Evolutionary conservation across 768 basidiomycete genomes (phyloP), one percentile per base, ranked within the genome.

Genomic region (Pleurotus platypus): DNA sequence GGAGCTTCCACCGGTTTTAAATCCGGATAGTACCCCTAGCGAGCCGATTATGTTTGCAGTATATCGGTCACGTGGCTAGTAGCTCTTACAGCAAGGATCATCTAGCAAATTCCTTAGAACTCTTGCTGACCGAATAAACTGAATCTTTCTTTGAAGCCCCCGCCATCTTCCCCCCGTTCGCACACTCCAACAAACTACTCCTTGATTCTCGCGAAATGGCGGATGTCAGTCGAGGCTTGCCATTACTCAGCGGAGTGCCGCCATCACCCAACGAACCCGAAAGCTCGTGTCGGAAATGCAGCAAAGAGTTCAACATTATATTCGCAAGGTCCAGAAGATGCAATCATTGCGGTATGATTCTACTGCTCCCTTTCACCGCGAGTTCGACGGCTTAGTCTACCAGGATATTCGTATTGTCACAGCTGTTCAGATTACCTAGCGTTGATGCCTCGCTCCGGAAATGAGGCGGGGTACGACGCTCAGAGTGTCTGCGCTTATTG

Each of bases 351-450:
- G 88, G 89, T 88, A 65, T 62, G 83, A 65, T 13, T 6, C 59
- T 22, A 35, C 51, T 42, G 30, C 38, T 35, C 30, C 7, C 30
- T 35, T 35, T 35, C 30, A 9, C 9, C 7, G 30, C 30, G 30
- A 35, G 30, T 35, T 35, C 30, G 30, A 35, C 30, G 30, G 30
- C 30, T 35, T 35, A 35, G 30, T 35, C 30, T 11, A 60, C 16
- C 63, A 92, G 90, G 90, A 30, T 88, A 83, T 67, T 69, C 74
- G 4, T 92, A 89, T 65, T 92, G 90, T 65, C 77, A 82, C 38
- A 82, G 78, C 43, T 92, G 90, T 68, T 76, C 84, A 1, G 90
- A 91, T 64, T 90, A 80, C 67, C 86, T 86, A 64, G 90, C 88
- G 0, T 75, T 92, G 40, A 83, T 90, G 83, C 90, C 90, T n/a